Evolutionary conservation across 768 basidiomycete species (phyloP).

Genomic region (Mycena filopes): DNA sequence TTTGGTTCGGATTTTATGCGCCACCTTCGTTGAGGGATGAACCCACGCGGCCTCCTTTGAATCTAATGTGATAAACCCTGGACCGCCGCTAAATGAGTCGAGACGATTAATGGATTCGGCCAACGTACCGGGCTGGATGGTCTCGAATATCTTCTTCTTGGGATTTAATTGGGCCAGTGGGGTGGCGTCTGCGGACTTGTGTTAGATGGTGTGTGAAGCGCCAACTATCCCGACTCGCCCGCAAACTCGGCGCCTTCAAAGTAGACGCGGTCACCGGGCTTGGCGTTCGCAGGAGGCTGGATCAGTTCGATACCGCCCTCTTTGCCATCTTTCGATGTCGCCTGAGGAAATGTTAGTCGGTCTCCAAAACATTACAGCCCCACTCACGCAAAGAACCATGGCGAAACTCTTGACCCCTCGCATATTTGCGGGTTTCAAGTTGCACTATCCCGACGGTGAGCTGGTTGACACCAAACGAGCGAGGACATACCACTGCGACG

Average conservation of each 20-base stretch:
- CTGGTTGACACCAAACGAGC: neutral
- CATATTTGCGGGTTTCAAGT: slow-evolving; percentile 97
- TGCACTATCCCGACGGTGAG: slow-evolving; percentile 62
- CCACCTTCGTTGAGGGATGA: slow-evolving; percentile 79
- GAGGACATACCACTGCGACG: slow-evolving; percentile 76
- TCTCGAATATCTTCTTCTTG: slow-evolving; percentile 99
- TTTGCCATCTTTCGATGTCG: slow-evolving; percentile 89
- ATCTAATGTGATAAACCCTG: slow-evolving; percentile 91
- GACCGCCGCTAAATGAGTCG: neutral
- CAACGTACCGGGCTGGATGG: slow-evolving; percentile 86
- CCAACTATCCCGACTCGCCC: slow-evolving; percentile 54
- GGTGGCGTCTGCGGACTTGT: slow-evolving; percentile 54
- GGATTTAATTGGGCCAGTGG: slow-evolving; percentile 92
- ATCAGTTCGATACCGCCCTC: slow-evolving; percentile 93
- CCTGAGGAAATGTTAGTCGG: slow-evolving; percentile 55
- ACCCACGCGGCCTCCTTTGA: slow-evolving; percentile 93
- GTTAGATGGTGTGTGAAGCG: neutral
- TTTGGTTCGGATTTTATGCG: slow-evolving; percentile 89
- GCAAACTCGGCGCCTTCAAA: slow-evolving; percentile 93
- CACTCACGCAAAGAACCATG: slow-evolving; percentile 91
- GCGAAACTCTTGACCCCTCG: slow-evolving; percentile 98
- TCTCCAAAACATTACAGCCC: neutral
- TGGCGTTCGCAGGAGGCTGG: slow-evolving; percentile 83
- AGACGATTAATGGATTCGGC: neutral
- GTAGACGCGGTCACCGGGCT: slow-evolving; percentile 94